A percentile compares a stretch with the other conserved stretches of the same genome.
phyloP scores from a whole-genome alignment of 352 stramenopile species.

The Phytophthora tubulina region DNA sequence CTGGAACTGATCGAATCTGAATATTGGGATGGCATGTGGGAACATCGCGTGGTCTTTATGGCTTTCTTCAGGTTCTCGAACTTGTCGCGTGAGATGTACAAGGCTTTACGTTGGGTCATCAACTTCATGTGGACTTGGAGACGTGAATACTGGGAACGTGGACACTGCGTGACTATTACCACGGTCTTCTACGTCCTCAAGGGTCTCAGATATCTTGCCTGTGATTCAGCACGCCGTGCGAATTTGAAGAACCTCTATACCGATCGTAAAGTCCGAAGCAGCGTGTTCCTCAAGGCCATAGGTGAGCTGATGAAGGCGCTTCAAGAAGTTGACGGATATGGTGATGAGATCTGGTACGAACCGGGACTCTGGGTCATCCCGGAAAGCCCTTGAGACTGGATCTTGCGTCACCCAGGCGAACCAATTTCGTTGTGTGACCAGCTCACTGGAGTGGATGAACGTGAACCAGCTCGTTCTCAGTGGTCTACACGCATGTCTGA shows the following conservation, averaged over 20 bases:
- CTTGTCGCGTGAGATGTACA: background rate
- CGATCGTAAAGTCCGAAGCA: background rate
- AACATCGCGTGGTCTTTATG: background rate
- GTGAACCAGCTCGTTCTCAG: background rate
- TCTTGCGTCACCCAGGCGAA: background rate
- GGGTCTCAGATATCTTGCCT: background rate
- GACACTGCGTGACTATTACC: background rate
- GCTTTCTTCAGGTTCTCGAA: background rate
- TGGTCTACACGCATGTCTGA: background rate
- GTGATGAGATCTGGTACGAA: background rate
- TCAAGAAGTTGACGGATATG: background rate
- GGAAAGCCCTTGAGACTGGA: background rate
- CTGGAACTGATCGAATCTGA: background rate
- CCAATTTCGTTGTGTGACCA: background rate
- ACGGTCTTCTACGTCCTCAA: background rate
- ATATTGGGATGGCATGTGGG: background rate
- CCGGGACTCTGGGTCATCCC: background rate
- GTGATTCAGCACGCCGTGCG: too few relatives aligned
- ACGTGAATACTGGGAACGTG: constrained; percentile 1
- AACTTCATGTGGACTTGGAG: constrained; percentile 5
- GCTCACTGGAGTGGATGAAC: background rate
- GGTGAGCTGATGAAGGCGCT: background rate
- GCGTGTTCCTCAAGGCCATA: background rate
- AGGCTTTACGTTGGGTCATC: too few relatives aligned
- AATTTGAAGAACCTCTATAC: background rate